Base-by-base conservation (phyloP, 352 stramenopile species). In the Phytophthora cryptogea region DNA sequence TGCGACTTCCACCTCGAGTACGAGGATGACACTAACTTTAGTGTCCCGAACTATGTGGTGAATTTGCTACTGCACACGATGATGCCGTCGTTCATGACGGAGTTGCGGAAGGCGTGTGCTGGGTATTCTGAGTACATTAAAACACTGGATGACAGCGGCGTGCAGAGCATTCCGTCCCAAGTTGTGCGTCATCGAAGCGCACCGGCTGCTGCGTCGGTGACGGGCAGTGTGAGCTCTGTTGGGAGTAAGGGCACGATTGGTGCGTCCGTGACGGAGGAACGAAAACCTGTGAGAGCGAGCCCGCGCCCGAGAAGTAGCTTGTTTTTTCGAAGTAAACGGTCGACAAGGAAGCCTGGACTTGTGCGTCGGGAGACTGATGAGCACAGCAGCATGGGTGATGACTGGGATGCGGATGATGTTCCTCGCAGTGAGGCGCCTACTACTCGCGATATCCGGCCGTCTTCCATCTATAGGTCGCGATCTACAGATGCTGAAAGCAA, bases 1-100 rank as follows among this genome's bases (percentile, higher is more conserved):
- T 94, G 84, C 54, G 80, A 89, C 35, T 75, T 92, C 36, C 81
- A 84, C 62, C 59, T 88, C 16, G 80, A 91, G 59, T 94, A 92
- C 52, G 78, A 87, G 43, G 84, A 91, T 53, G 84, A 94, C 33
- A 90, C 82, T 6, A 81, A 89, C 54, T 90, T 90, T 46, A 83
- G 74, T 44, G 82, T 91, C 35, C 84, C 84, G 0, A 89, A 89
- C 40, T 90, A 87, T 35, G 58, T 78, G 37, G 59, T 94, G 31
- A 89, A 78, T 48, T 66, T 80, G 51, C 58, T 90, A 13, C 40
- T 94, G 20, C 68, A 67, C 16, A 74, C 68, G 8, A 74, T 74
- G 48, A 64, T 92, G 44, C 74, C 82, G 6, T 68, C 74, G 32
- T 91, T 90, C 64, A 75, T 94, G 66, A 82, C 65, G 20, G 68